Conservation (phyloP, 2,329 filamentous ascomycete genomes). For the Colletotrichum sojae region DNA sequence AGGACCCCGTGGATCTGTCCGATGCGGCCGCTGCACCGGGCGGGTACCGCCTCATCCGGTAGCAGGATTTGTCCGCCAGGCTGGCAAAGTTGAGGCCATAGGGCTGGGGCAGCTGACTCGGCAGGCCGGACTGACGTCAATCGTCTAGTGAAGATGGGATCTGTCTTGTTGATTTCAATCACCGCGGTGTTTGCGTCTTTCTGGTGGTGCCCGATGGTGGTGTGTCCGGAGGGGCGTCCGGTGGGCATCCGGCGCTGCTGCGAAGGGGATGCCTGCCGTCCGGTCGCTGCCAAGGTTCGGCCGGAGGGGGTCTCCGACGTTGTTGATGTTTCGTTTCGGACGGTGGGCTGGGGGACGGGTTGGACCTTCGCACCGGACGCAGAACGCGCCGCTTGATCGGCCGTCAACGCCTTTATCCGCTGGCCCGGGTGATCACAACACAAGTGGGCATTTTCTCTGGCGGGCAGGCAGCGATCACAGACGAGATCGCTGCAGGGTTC, state of each 20-base stretch:
- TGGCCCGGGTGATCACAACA: neutral
- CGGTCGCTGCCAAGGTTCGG: neutral
- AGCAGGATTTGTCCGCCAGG: slow-evolving; percentile 6
- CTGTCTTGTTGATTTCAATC: neutral
- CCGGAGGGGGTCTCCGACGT: slow-evolving; percentile 3
- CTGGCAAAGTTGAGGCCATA: neutral
- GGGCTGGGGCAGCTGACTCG: slow-evolving; percentile 28
- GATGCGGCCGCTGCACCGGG: slow-evolving; percentile 2
- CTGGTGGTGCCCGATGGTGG: neutral
- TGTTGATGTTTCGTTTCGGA: slow-evolving; percentile 19
- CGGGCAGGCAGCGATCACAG: neutral
- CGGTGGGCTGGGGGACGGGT: neutral
- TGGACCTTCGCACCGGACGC: neutral
- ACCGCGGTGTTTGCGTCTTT: neutral
- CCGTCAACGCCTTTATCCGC: neutral
- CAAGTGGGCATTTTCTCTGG: too few relatives aligned
- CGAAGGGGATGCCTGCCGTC: slow-evolving; percentile 26
- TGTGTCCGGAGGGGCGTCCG: neutral
- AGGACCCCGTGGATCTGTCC: neutral
- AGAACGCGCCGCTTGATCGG: neutral
- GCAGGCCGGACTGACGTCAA: neutral
- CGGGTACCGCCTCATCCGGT: slow-evolving; percentile 19
- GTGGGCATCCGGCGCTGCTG: neutral
- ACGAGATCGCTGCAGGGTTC: slow-evolving; percentile 9
- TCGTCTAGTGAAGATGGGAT: neutral